Evolutionary conservation across 768 basidiomycete species (phyloP), one percentile per base, ranked within the genome.

Genomic region (Rhodosporidiobolus sp.): DNA sequence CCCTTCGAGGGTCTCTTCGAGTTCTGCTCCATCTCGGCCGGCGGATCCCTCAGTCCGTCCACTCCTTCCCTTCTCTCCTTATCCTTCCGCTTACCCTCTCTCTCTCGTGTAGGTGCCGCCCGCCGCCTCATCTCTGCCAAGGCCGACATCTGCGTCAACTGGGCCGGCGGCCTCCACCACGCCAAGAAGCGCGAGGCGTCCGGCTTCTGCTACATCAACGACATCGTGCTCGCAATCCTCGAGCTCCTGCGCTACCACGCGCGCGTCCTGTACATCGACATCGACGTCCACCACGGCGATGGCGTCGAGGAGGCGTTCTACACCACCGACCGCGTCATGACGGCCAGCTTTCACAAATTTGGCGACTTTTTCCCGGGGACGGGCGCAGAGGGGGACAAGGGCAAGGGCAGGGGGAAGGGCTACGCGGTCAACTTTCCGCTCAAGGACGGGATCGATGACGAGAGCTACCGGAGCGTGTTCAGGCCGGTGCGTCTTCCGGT

Each of bases 241-340:
- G 96, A 98, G 81, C 86, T 99, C 19, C 84, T 98, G 67, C 85
- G 95, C 88, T 92, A 79, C 81, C 94, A 98, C 79, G 87, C 87
- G 20, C 87, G 96, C 46, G 96, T 99, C 38, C 85, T 99, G 30
- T 99, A 99, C 82, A 94, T 99, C 76, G 96, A 99, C 79, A 94
- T 99, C 69, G 96, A 99, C 80, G 92, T 96, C 2, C 96, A 99
- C 80, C 96, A 99, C 73, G 96, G 96, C 24, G 96, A 99, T 81
- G 96, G 96, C 54, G 96, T 99, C 32, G 96, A 99, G 80, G 96
- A 99, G 82, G 96, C 96, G 0, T 99, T 99, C 81, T 99, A 98
- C 81, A 94, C 94, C 7, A 98, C 96, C 30, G 95, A 99, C 80
- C 86, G 96, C 55, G 96, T 99, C 67, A 98, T 98, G 96, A 98